Conservation (phyloP, 169 alveolate genomes). For the Plasmodium gonderi region DNA sequence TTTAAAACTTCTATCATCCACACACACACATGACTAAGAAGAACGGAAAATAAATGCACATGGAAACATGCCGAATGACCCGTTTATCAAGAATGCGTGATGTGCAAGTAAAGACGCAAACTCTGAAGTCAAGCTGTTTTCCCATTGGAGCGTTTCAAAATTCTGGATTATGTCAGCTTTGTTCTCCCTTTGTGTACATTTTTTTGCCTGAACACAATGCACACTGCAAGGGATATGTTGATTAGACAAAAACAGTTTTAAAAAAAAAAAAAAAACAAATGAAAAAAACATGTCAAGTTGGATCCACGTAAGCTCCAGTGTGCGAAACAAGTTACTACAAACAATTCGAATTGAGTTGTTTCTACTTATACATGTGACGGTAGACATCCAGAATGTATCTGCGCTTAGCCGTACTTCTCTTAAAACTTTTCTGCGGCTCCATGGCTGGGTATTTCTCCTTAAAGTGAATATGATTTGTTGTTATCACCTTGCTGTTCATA, state of each 20-base stretch:
- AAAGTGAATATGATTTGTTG: constrained; percentile 44
- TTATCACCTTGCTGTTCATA: constrained; percentile 25
- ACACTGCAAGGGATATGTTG: no score
- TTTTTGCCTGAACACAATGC: no score
- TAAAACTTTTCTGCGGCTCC: constrained; percentile 70
- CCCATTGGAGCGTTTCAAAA: no score
- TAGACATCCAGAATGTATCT: constrained; percentile 61
- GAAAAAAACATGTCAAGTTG: not conserved
- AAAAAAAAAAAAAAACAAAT: constrained; percentile 1
- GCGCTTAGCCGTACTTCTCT: constrained; percentile 37
- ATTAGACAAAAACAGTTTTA: no score
- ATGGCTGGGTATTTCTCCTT: constrained; percentile 70
- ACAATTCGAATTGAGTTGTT: not conserved
- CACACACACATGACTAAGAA: no score
- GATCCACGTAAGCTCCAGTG: no score
- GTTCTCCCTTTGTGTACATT: no score
- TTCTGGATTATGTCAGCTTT: no score
- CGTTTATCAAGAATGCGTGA: not conserved
- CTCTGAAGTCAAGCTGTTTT: no score
- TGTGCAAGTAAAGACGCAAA: no score
- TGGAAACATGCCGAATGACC: not conserved
- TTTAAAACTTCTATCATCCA: no score
- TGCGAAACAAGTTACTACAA: no score
- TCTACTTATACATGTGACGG: constrained; percentile 50
- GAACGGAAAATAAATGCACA: not conserved